phyloP scores from a whole-genome alignment of 352 stramenopile genomes.

The Globisporangium viniferum region DNA sequence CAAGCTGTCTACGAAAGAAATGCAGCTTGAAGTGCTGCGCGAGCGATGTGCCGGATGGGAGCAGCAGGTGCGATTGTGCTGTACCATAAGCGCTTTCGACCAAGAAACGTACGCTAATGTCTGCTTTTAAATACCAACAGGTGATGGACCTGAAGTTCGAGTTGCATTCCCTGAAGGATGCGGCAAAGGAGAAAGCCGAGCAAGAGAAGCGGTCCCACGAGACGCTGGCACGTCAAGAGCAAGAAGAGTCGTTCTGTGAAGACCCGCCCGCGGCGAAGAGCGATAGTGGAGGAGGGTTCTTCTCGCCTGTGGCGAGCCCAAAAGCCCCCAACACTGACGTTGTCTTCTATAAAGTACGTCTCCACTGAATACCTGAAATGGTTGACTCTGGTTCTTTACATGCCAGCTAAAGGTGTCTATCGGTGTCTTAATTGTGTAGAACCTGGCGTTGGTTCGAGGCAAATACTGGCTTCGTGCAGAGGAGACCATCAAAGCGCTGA shows the following conservation, averaged over 20 bases:
- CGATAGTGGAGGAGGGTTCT: not conserved
- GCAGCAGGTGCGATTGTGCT: conserved; percentile 24
- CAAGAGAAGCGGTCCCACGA: conserved; percentile 9
- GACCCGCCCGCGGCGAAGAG: not conserved
- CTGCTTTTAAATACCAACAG: conserved; percentile 5
- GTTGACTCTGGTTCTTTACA: not conserved
- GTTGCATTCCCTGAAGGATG: conserved; percentile 36
- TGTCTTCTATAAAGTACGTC: conserved; percentile 8
- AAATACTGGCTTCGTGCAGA: conserved; percentile 16
- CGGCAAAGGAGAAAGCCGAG: conserved; percentile 28
- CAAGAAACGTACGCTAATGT: not conserved
- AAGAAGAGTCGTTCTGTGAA: conserved; percentile 8
- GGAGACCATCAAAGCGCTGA: conserved; percentile 6
- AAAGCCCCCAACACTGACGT: conserved; percentile 6
- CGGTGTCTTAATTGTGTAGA: not conserved
- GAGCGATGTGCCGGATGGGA: conserved; percentile 43
- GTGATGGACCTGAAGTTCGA: conserved; percentile 55
- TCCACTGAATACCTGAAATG: not conserved
- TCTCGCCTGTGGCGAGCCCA: conserved; percentile 4
- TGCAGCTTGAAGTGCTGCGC: conserved; percentile 36
- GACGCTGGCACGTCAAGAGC: conserved; percentile 7
- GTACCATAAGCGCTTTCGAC: not conserved
- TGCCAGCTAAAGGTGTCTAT: not conserved
- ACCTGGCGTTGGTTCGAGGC: conserved; percentile 3
- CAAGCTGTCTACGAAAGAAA: conserved; percentile 30